These are phyloP conservation scores for Xylaria castorea DNA, from an alignment of 495 filamentous ascomycete species.

Conservation along the genomic window DNA sequence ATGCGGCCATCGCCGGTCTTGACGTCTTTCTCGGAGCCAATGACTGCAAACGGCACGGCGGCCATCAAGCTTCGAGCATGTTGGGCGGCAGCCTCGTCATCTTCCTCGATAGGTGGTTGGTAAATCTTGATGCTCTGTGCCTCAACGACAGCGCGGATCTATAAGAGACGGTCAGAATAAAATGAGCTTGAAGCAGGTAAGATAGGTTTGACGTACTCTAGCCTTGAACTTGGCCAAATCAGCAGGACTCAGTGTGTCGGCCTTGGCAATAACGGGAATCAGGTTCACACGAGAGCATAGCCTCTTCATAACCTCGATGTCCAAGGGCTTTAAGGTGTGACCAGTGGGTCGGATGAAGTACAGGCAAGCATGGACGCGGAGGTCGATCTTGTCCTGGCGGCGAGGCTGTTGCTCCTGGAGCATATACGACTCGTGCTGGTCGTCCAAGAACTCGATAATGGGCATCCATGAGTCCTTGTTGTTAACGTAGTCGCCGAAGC, in stretches of 20 bases:
- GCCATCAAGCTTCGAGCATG: conserved; percentile 93
- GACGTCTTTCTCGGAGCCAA: conserved; percentile 98
- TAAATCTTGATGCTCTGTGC: conserved; percentile 99
- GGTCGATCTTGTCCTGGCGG: conserved; percentile 97
- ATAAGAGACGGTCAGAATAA: conserved; percentile 34
- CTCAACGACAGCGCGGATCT: conserved; percentile 95
- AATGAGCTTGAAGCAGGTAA: not conserved
- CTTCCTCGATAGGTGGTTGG: conserved; percentile 94
- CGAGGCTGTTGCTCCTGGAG: conserved; percentile 99
- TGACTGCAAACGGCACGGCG: conserved; percentile 98
- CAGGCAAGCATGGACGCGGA: conserved; percentile 96
- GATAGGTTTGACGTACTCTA: conserved; percentile 65
- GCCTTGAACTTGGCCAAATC: conserved; percentile 93
- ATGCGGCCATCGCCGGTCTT: conserved; percentile 94
- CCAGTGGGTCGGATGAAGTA: conserved; percentile 99
- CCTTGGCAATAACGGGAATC: conserved; percentile 98
- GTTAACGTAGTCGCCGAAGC: conserved; percentile 99
- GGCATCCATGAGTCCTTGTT: conserved; percentile 99
- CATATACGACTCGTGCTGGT: conserved; percentile 99
- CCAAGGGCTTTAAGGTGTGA: conserved; percentile 96
- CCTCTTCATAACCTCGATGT: conserved; percentile 99
- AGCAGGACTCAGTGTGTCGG: conserved; percentile 91
- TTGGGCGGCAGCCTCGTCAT: conserved; percentile 92
- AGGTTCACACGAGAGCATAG: conserved; percentile 96
- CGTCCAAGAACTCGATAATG: conserved; percentile 99